Percentiles rank a stretch among this genome's conserved stretches.
Conservation (phyloP, 345 rosid species). For the Mangifera indica region DNA sequence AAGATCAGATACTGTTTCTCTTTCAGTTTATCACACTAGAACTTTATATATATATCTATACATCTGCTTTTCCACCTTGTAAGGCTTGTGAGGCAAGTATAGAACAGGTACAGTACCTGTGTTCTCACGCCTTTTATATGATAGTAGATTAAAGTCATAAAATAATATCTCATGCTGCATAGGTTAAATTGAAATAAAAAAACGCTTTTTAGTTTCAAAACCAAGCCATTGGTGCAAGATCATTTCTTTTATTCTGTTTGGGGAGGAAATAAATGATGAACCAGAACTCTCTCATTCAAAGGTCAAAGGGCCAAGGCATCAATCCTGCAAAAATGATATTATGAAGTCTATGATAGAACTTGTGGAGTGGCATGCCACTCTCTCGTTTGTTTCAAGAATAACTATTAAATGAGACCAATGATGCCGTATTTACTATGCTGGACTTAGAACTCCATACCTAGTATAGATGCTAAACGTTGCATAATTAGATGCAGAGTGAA, state of each 20-base stretch:
- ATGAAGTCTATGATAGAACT: neutral
- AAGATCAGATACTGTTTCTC: neutral
- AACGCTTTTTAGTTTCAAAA: neutral
- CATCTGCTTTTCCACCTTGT: neutral
- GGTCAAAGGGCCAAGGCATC: neutral
- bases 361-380: neutral
- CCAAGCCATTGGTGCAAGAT: constrained; percentile 4
- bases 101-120: neutral
- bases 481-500: neutral
- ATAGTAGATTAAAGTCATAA: neutral
- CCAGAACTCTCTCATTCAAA: neutral
- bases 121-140: neutral
- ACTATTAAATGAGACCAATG: neutral
- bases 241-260: neutral
- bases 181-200: neutral
- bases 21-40: neutral
- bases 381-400: neutral
- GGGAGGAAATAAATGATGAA: neutral
- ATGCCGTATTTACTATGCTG: neutral
- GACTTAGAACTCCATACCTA: neutral
- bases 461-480: neutral
- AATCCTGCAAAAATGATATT: neutral
- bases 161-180: neutral
- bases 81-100: neutral
- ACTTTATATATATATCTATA: neutral